Conservation (phyloP, 2,329 filamentous ascomycete genomes). For the Exophiala dermatitidis region DNA sequence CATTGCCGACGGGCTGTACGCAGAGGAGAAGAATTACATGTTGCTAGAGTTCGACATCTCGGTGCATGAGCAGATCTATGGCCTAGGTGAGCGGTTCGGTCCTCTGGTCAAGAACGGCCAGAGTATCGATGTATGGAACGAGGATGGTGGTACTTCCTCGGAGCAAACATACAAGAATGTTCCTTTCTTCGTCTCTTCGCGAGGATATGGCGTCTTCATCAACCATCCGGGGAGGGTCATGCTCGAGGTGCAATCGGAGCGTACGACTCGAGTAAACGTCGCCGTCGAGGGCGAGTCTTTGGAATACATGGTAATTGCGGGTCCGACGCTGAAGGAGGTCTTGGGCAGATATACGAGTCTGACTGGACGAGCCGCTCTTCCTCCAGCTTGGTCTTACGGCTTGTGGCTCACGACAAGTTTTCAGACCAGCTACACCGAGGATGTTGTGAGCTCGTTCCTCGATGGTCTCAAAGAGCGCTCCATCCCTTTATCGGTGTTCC, state of each 20-base stretch:
- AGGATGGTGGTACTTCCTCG: constrained; percentile 35
- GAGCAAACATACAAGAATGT: constrained; percentile 22
- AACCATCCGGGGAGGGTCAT: constrained; percentile 59
- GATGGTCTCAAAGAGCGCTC: constrained; percentile 60
- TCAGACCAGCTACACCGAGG: constrained; percentile 58
- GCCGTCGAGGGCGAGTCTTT: constrained; percentile 57
- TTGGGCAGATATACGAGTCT: constrained; percentile 56
- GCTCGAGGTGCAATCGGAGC: constrained; percentile 61
- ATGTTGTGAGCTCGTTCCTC: constrained; percentile 56
- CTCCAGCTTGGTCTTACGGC: constrained; percentile 63
- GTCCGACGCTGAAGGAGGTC: constrained; percentile 60
- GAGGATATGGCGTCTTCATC: constrained; percentile 64
- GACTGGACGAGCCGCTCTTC: constrained; percentile 53
- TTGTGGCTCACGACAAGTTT: constrained; percentile 67
- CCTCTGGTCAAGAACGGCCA: constrained; percentile 66
- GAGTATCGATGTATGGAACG: constrained; percentile 50
- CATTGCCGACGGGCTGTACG: not conserved
- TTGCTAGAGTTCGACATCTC: constrained; percentile 23
- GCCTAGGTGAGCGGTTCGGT: constrained; percentile 64
- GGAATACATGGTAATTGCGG: constrained; percentile 64
- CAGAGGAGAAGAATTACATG: not conserved
- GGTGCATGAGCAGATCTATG: constrained; percentile 56
- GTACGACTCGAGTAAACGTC: constrained; percentile 57
- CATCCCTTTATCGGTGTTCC: constrained; percentile 64
- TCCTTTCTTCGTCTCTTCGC: constrained; percentile 34